phyloP scores from a whole-genome alignment of 108 stramenopile genomes.

The Nannochloropsis salina region DNA sequence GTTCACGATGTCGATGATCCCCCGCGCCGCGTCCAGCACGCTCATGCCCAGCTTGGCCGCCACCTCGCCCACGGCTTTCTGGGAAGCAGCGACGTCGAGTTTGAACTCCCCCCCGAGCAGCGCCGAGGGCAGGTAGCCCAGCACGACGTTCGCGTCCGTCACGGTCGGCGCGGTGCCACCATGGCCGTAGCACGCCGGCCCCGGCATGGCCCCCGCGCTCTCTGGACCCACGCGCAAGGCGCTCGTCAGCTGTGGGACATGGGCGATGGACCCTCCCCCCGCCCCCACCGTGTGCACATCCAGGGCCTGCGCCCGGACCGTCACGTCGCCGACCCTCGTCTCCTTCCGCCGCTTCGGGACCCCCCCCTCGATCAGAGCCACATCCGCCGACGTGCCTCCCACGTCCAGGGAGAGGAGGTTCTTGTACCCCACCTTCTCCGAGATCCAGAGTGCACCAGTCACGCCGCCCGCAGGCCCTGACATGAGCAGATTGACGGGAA shows the following conservation, averaged over 20 bases:
- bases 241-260: not conserved
- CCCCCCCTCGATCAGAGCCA: not conserved
- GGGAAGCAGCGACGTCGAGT: not conserved
- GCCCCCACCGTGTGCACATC: not conserved
- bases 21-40: not conserved
- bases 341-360: not conserved
- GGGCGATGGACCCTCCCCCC: not conserved
- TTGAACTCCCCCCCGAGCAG: conserved; percentile 8
- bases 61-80: not conserved
- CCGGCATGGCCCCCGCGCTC: conserved; percentile 7
- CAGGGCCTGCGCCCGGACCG: not conserved
- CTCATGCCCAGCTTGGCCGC: not conserved
- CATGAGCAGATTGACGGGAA: not conserved
- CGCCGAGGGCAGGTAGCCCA: not conserved
- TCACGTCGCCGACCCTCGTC: not conserved
- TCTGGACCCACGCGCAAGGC: not conserved
- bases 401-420: not conserved
- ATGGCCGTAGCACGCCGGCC: conserved; percentile 4
- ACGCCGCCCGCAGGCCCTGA: not conserved
- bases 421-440: not conserved
- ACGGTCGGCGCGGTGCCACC: not conserved
- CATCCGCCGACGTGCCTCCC: not conserved
- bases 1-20: not conserved
- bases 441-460: not conserved
- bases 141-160: not conserved